These are phyloP conservation scores for Ogataea methanolica DNA, from an alignment of 805 yeast genomes.

Conservation along the genomic window DNA sequence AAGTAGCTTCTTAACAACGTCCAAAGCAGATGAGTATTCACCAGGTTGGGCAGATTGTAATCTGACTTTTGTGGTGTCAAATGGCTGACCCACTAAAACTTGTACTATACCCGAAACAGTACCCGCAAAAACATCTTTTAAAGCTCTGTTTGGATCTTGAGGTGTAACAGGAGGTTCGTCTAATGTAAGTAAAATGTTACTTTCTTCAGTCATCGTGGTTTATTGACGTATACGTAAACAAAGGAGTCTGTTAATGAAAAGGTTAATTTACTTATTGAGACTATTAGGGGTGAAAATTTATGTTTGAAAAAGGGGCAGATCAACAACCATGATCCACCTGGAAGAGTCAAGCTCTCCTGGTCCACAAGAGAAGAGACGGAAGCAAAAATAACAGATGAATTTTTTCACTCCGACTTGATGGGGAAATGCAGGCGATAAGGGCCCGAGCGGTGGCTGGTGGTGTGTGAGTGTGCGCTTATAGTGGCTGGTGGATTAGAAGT, in stretches of 20 bases:
- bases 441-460: no score
- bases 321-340: no score
- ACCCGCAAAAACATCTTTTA: slow-evolving; percentile 83
- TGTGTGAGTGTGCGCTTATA: no score
- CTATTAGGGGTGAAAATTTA: no score
- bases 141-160: slow-evolving; percentile 37
- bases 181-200: slow-evolving; percentile 18
- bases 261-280: no score
- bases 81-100: slow-evolving; percentile 93
- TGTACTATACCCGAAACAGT: slow-evolving; percentile 96
- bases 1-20: slow-evolving; percentile 68
- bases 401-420: no score
- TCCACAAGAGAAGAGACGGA: no score
- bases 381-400: no score
- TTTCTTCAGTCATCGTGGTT: slow-evolving; percentile 24
- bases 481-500: no score
- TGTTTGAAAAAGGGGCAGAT: no score
- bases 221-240: not conserved
- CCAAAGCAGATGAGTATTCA: slow-evolving; percentile 56
- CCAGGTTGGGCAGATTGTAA: slow-evolving; percentile 85
- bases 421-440: no score
- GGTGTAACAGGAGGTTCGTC: slow-evolving; percentile 19
- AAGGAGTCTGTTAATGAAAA: not conserved
- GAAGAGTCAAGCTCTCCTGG: no score
- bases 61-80: slow-evolving; percentile 91